Evolutionary conservation across 176 grass and related monocot species (phyloP).

Genomic region (Zoysia pacifica): DNA sequence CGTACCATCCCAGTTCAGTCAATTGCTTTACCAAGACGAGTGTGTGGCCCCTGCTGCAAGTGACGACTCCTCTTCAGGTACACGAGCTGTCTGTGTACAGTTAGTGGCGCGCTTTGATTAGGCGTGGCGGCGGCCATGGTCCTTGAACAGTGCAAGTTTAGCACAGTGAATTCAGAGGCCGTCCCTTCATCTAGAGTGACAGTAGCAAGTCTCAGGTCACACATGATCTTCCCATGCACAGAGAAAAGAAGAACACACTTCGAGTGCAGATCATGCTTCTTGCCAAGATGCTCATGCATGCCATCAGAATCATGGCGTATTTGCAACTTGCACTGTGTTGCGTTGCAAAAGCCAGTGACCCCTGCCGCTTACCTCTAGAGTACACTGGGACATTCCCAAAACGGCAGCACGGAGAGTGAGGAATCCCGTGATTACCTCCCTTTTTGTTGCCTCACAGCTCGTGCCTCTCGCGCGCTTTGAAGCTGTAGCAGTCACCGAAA

Average conservation of each 20-base stretch:
- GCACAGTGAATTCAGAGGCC: not conserved
- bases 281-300: not conserved
- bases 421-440: not conserved
- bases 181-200: not conserved
- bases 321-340: not conserved
- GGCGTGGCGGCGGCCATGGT: slow-evolving; percentile 10
- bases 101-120: slow-evolving; percentile 9
- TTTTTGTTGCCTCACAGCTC: not conserved
- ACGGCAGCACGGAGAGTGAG: not conserved
- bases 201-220: not conserved
- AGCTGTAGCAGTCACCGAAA: slow-evolving; percentile 23
- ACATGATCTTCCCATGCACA: no score
- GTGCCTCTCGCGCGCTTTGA: not conserved
- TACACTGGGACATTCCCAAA: not conserved
- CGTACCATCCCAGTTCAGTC: not conserved
- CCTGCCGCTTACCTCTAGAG: not conserved
- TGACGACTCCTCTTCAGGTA: not conserved
- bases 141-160: slow-evolving; percentile 19
- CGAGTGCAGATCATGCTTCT: not conserved
- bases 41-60: not conserved
- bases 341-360: slow-evolving; percentile 7
- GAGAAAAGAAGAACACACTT: not conserved
- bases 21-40: not conserved
- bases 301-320: not conserved
- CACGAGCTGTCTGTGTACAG: not conserved